Evolutionary conservation across 257 asterid genomes (phyloP).

Genomic region (Rehmannia glutinosa): DNA sequence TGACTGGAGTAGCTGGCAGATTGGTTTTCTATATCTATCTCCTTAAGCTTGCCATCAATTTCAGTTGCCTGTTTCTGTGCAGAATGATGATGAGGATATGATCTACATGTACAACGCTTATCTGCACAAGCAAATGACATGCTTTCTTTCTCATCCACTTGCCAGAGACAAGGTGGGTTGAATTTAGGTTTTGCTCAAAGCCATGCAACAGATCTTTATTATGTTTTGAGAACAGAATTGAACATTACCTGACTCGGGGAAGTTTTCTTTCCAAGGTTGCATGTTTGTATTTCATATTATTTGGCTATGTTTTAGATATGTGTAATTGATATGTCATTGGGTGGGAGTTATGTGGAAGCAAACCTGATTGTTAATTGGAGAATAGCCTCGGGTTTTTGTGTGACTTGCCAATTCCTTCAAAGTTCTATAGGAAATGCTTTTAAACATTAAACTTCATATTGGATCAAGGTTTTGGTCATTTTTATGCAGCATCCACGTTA

Average conservation of each 20-base stretch:
- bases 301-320: neutral
- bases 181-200: conserved; percentile 10
- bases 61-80: conserved; percentile 32
- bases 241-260: neutral
- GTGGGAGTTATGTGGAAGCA: neutral
- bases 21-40: conserved; percentile 14
- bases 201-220: neutral
- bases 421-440: neutral
- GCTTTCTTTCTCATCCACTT: conserved; percentile 86
- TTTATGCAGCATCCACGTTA: too few relatives aligned
- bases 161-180: conserved; percentile 85
- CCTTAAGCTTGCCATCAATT: conserved; percentile 17
- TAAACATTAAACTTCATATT: neutral
- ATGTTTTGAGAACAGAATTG: neutral
- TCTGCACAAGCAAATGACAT: conserved; percentile 81
- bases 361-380: neutral
- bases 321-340: neutral
- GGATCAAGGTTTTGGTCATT: neutral
- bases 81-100: conserved; percentile 95
- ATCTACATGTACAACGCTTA: conserved; percentile 85
- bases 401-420: neutral
- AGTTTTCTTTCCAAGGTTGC: neutral
- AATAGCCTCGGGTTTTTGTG: neutral
- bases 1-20: conserved; percentile 2
- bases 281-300: neutral